phyloP scores from a whole-genome alignment of 768 basidiomycete species.

The Zangia roseola region DNA sequence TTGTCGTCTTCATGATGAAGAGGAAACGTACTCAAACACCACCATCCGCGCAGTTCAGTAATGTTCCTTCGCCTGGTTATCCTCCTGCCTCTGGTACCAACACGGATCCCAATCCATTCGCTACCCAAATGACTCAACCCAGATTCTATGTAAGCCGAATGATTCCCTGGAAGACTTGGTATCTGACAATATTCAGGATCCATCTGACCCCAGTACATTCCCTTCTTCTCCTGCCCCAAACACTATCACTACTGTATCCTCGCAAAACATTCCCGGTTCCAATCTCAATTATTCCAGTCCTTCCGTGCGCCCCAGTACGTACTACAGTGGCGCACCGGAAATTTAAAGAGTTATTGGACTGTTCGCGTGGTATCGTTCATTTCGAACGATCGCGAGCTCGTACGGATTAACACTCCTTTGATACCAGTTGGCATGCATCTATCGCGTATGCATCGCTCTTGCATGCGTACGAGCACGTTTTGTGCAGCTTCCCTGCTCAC shows the following conservation, averaged over 20 bases:
- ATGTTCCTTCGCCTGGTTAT: background rate
- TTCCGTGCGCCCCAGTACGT: conserved; percentile 11
- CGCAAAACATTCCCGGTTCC: conserved; percentile 5
- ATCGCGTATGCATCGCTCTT: background rate
- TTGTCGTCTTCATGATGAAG: conserved; percentile 34
- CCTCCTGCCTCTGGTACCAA: conserved; percentile 6
- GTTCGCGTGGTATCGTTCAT: background rate
- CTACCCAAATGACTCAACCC: conserved; percentile 21
- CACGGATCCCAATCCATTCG: conserved; percentile 9
- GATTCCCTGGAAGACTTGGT: background rate
- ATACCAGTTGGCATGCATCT: background rate
- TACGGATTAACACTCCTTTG: background rate
- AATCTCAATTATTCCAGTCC: conserved; percentile 12
- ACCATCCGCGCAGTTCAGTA: conserved; percentile 15
- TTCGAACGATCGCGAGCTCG: background rate
- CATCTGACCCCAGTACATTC: conserved; percentile 38
- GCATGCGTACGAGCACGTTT: background rate
- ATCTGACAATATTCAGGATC: conserved; percentile 27
- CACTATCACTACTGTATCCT: conserved; percentile 7
- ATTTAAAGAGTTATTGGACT: conserved; percentile 10
- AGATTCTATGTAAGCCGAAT: conserved; percentile 30
- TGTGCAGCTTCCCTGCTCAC: background rate
- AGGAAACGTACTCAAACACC: conserved; percentile 26
- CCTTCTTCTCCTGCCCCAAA: conserved; percentile 27
- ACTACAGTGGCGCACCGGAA: conserved; percentile 29